phyloP scores from a whole-genome alignment of 768 basidiomycete genomes.

The Coprinopsis marcescibilis region DNA sequence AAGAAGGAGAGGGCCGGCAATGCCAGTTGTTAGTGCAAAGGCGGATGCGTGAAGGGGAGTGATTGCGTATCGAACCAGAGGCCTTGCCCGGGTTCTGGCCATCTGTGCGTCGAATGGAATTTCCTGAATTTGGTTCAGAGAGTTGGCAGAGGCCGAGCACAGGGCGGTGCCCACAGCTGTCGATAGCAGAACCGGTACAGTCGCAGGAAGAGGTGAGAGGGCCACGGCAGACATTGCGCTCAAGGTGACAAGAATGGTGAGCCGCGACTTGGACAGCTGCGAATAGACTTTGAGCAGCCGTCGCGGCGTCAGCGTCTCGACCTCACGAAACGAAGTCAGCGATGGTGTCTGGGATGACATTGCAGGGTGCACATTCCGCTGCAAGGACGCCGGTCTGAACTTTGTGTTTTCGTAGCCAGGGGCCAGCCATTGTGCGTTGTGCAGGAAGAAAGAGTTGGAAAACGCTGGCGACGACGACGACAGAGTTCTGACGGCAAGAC shows the following conservation, averaged over 20 bases:
- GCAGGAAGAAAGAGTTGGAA: constrained; percentile 60
- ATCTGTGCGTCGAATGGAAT: constrained; percentile 96
- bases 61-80: constrained; percentile 81
- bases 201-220: constrained; percentile 81
- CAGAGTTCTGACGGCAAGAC: not conserved
- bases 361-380: constrained; percentile 9
- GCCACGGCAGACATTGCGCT: constrained; percentile 92
- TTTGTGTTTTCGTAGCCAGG: constrained; percentile 10
- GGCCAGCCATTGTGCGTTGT: constrained; percentile 49
- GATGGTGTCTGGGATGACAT: constrained; percentile 15
- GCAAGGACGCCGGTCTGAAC: constrained; percentile 7
- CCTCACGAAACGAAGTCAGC: constrained; percentile 27
- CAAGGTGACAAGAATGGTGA: constrained; percentile 79
- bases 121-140: constrained; percentile 93
- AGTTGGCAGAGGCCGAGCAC: constrained; percentile 89
- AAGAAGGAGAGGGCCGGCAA: constrained; percentile 73
- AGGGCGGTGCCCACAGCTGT: constrained; percentile 87
- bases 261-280: constrained; percentile 79
- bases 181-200: constrained; percentile 77
- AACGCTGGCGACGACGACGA: constrained; percentile 13
- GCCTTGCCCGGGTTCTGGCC: constrained; percentile 81
- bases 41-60: constrained; percentile 76
- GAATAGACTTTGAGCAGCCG: constrained; percentile 63
- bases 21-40: constrained; percentile 73
- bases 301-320: constrained; percentile 39